A percentile compares a stretch with the other conserved stretches of the same genome.
These are phyloP conservation scores for Grigorovia transvaalensis DNA, from an alignment of 805 yeast genomes.

Conservation along the genomic window DNA sequence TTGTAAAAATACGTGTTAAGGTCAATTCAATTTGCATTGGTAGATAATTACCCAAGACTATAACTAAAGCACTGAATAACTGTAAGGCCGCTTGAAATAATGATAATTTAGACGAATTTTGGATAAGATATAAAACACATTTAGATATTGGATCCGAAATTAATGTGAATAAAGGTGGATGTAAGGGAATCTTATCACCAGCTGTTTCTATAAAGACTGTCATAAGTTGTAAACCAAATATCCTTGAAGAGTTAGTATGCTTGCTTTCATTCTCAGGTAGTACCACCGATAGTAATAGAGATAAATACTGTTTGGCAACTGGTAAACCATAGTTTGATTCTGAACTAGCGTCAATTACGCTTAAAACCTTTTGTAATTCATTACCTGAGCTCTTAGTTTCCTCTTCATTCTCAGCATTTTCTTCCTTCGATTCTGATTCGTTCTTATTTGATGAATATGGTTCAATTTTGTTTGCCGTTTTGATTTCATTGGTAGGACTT, in stretches of 20 bases:
- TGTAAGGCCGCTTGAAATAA: slow-evolving; percentile 68
- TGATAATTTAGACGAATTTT: slow-evolving; percentile 58
- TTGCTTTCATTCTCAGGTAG: slow-evolving; percentile 75
- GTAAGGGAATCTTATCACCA: slow-evolving; percentile 50
- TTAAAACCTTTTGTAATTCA: slow-evolving; percentile 1
- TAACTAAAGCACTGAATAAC: slow-evolving; percentile 59
- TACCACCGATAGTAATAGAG: slow-evolving; percentile 65
- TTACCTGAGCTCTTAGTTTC: too few relatives aligned
- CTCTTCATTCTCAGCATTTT: neutral
- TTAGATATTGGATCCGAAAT: slow-evolving; percentile 79
- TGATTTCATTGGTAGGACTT: neutral
- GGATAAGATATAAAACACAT: slow-evolving; percentile 69
- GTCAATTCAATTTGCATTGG: slow-evolving; percentile 76
- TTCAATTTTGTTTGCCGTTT: too few relatives aligned
- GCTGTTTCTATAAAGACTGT: slow-evolving; percentile 74
- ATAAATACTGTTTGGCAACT: slow-evolving; percentile 67
- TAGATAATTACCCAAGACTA: slow-evolving; percentile 53
- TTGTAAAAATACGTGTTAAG: slow-evolving; percentile 50
- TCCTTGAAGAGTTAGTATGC: slow-evolving; percentile 79
- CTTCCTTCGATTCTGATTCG: neutral
- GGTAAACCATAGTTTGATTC: slow-evolving; percentile 54
- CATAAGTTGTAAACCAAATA: slow-evolving; percentile 68
- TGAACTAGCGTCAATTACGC: neutral
- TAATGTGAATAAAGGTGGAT: slow-evolving; percentile 54
- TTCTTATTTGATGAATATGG: neutral